Percentiles rank a stretch among this genome's conserved stretches.
phyloP scores from a whole-genome alignment of 495 filamentous ascomycete genomes.

The Xylaria curta region DNA sequence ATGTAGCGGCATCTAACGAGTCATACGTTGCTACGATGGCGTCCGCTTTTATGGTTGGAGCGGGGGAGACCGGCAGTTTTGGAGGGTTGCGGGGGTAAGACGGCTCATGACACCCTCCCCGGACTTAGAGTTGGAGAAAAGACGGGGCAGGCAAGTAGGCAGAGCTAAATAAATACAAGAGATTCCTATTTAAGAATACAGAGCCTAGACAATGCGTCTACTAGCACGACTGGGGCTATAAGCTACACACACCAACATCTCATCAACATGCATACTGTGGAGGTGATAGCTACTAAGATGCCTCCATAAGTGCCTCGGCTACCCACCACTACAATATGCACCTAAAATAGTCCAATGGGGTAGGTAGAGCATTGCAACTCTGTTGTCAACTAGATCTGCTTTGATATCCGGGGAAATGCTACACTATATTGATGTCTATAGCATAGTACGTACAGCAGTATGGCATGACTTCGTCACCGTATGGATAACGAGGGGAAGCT shows the following conservation, averaged over 20 bases:
- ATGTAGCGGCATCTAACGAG: background rate
- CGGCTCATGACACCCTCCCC: conserved; percentile 13
- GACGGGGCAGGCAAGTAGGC: conserved; percentile 7
- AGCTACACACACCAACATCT: conserved; percentile 3
- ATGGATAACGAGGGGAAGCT: background rate
- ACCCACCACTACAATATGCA: background rate
- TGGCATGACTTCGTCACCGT: background rate
- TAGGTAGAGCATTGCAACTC: background rate
- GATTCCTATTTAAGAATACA: background rate
- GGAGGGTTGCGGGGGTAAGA: conserved; percentile 21
- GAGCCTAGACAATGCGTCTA: background rate
- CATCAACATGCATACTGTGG: background rate
- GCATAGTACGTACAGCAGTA: background rate
- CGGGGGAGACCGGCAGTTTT: conserved; percentile 11
- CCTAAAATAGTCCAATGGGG: conserved; percentile 7
- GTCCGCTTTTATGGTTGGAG: background rate
- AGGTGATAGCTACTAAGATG: conserved; percentile 3
- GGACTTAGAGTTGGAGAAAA: conserved; percentile 20
- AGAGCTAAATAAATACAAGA: background rate
- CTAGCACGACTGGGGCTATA: background rate
- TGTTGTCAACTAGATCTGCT: conserved; percentile 2
- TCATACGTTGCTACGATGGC: conserved; percentile 1
- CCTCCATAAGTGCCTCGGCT: background rate
- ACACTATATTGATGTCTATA: background rate
- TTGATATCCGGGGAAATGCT: conserved; percentile 18